These are phyloP conservation scores for Vararia minispora DNA, from an alignment of 768 basidiomycete species.

Conservation along the genomic window DNA sequence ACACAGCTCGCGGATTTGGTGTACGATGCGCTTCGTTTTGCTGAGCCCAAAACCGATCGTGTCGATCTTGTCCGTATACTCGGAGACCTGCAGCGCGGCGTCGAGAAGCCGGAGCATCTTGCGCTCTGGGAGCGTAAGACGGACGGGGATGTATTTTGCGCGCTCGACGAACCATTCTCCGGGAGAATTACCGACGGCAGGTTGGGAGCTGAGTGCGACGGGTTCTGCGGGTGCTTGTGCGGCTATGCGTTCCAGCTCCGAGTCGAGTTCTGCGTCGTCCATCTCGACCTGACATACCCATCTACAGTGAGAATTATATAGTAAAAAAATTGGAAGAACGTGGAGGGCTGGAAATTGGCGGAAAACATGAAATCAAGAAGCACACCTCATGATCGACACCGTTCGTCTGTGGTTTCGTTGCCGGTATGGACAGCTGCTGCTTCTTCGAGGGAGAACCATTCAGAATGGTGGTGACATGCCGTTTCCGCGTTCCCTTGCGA, in stretches of 20 bases:
- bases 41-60: conserved; percentile 66
- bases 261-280: conserved; percentile 26
- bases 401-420: conserved; percentile 16
- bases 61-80: conserved; percentile 88
- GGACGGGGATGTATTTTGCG: conserved; percentile 70
- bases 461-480: conserved; percentile 44
- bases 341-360: conserved; percentile 20
- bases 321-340: conserved; percentile 10
- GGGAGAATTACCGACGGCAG: conserved; percentile 45
- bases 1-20: conserved; percentile 79
- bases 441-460: conserved; percentile 11
- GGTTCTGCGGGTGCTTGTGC: conserved; percentile 20
- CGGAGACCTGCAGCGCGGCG: conserved; percentile 73
- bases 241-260: conserved; percentile 22
- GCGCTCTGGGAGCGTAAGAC: conserved; percentile 63
- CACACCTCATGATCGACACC: conserved; percentile 11
- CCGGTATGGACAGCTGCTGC: conserved; percentile 13
- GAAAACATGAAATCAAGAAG: too few species aligned
- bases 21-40: conserved; percentile 80
- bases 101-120: conserved; percentile 80
- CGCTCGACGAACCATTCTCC: conserved; percentile 85
- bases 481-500: conserved; percentile 67
- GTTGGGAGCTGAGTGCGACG: conserved; percentile 39
- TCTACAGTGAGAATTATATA: conserved; percentile 4
- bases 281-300: conserved; percentile 29